phyloP scores from a whole-genome alignment of 2,329 filamentous ascomycete species.

The Colletotrichum costaricense region DNA sequence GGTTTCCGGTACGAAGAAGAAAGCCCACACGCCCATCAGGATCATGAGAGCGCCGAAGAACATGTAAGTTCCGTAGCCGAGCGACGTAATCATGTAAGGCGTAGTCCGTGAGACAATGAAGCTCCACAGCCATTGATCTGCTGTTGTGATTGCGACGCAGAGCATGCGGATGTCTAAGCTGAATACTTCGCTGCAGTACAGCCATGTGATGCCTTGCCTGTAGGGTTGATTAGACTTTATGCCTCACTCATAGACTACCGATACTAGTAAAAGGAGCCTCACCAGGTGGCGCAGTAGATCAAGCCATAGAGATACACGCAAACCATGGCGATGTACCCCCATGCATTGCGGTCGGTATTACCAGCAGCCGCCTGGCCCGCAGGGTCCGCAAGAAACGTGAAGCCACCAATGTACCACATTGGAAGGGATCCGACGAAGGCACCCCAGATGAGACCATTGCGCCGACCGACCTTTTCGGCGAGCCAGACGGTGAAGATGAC shows the following conservation, averaged over 20 bases:
- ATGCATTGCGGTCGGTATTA: conserved; percentile 52
- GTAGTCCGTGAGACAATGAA: conserved; percentile 51
- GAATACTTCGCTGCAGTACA: conserved; percentile 59
- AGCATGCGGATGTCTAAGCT: conserved; percentile 46
- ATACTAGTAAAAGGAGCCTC: not conserved
- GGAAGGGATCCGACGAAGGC: conserved; percentile 50
- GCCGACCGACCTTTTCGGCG: conserved; percentile 58
- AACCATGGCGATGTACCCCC: conserved; percentile 57
- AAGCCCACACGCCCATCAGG: not conserved
- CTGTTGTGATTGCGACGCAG: conserved; percentile 46
- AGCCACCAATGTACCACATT: conserved; percentile 50
- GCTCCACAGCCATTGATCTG: conserved; percentile 50
- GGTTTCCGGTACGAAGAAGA: conserved; percentile 1
- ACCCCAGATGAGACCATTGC: conserved; percentile 57
- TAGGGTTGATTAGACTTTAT: conserved; percentile 42
- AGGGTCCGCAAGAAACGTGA: conserved; percentile 46
- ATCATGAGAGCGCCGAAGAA: conserved; percentile 1
- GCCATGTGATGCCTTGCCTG: conserved; percentile 55
- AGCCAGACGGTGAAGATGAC: conserved; percentile 54
- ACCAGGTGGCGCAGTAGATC: conserved; percentile 35
- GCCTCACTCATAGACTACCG: not conserved
- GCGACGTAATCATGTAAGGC: conserved; percentile 52
- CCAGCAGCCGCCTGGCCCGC: conserved; percentile 55
- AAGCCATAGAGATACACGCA: conserved; percentile 48
- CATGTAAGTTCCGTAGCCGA: conserved; percentile 50